Percentiles rank a stretch among this genome's conserved stretches.
These are phyloP conservation scores for Tetrahymena elliotti DNA, from an alignment of 73 alveolate species.

Conservation along the genomic window DNA sequence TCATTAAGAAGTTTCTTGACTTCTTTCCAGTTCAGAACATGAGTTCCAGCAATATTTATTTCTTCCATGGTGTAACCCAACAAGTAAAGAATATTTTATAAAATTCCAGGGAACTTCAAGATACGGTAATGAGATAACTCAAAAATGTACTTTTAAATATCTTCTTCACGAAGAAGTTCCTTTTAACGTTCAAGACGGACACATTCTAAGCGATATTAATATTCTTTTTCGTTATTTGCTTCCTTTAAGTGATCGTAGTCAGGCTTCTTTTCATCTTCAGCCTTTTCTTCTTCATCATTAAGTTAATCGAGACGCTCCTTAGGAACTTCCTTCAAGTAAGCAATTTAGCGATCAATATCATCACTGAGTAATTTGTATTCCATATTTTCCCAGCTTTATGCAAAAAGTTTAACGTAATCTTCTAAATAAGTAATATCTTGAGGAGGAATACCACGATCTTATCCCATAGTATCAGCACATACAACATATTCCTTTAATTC, in stretches of 20 bases:
- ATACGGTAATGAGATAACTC: constrained; percentile 61
- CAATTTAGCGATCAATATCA: constrained; percentile 64
- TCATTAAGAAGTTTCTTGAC: constrained; percentile 69
- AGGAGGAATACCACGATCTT: constrained; percentile 65
- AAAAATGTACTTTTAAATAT: constrained; percentile 3
- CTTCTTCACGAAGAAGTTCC: constrained; percentile 4
- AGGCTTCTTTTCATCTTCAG: constrained; percentile 22
- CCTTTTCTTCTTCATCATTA: constrained; percentile 50
- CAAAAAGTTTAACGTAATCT: constrained; percentile 63
- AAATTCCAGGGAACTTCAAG: constrained; percentile 73
- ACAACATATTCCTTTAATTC: constrained; percentile 65
- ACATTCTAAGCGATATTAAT: constrained; percentile 11
- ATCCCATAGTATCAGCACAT: constrained; percentile 88
- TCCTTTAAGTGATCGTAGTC: constrained; percentile 29
- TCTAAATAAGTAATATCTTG: constrained; percentile 65
- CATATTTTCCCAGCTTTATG: constrained; percentile 62
- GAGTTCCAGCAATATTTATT: constrained; percentile 75
- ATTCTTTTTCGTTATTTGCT: constrained; percentile 24
- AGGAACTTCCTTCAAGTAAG: constrained; percentile 59
- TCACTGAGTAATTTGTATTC: constrained; percentile 62
- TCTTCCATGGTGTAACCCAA: constrained; percentile 56
- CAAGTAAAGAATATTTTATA: constrained; percentile 73
- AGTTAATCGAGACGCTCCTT: constrained; percentile 69
- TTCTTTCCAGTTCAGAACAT: constrained; percentile 86
- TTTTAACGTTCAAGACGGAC: constrained; percentile 13